Evolutionary conservation across 2,329 filamentous ascomycete species (phyloP).

Genomic region (Calonectria pauciramosa): DNA sequence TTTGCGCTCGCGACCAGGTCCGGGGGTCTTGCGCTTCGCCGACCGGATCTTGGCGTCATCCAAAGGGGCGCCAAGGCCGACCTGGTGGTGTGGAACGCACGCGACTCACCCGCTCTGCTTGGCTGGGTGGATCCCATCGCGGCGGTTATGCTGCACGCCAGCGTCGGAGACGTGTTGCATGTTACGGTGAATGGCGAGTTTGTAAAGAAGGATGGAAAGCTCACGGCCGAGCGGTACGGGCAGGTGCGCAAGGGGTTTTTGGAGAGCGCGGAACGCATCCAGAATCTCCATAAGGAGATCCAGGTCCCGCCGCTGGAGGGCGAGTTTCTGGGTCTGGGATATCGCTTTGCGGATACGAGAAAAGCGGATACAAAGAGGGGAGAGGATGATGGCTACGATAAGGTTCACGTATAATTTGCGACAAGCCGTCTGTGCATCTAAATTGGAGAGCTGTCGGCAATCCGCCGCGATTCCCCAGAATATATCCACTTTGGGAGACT

Average conservation of each 20-base stretch:
- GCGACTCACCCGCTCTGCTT: conserved; percentile 60
- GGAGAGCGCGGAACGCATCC: conserved; percentile 50
- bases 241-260: conserved; percentile 50
- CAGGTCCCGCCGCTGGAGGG: neutral
- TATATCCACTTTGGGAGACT: neutral
- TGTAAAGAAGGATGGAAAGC: conserved; percentile 59
- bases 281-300: conserved; percentile 40
- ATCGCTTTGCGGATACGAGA: neutral
- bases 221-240: conserved; percentile 48
- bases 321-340: neutral
- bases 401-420: neutral
- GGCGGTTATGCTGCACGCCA: conserved; percentile 68
- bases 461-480: too few relatives aligned
- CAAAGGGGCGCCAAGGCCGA: conserved; percentile 66
- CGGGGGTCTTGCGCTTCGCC: conserved; percentile 65
- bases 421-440: neutral
- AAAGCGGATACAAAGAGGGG: neutral
- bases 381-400: conserved; percentile 7
- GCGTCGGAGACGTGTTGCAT: conserved; percentile 64
- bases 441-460: too few relatives aligned
- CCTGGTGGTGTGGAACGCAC: conserved; percentile 65
- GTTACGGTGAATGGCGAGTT: conserved; percentile 65
- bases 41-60: conserved; percentile 65
- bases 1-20: conserved; percentile 68
- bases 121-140: conserved; percentile 70